phyloP scores from a whole-genome alignment of 2,329 filamentous ascomycete species.

The Ascochyta clinopodiicola region DNA sequence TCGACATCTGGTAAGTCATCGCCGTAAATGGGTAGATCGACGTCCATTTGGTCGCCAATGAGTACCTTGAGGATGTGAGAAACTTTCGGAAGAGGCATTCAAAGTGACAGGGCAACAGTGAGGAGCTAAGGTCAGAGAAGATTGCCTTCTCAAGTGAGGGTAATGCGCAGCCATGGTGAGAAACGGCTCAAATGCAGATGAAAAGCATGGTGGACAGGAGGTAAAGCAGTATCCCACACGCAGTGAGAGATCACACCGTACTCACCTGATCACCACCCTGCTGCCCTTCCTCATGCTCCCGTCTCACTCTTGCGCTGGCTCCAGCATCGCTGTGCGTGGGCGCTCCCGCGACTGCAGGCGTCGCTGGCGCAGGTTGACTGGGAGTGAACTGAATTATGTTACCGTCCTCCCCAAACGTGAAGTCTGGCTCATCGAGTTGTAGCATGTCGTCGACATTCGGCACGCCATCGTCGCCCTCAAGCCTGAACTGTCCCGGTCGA shows the following conservation, averaged over 20 bases:
- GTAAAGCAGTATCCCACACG: neutral
- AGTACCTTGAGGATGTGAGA: constrained; percentile 31
- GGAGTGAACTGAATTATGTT: constrained; percentile 59
- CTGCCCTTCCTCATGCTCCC: constrained; percentile 52
- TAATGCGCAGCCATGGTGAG: constrained; percentile 6
- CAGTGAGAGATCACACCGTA: constrained; percentile 17
- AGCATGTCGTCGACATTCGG: constrained; percentile 52
- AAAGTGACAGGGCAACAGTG: neutral
- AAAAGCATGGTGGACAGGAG: neutral
- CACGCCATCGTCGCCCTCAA: constrained; percentile 51
- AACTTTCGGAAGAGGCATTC: neutral
- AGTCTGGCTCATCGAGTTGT: constrained; percentile 57
- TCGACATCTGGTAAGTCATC: constrained; percentile 44
- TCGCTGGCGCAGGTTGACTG: constrained; percentile 16
- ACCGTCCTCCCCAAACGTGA: constrained; percentile 68
- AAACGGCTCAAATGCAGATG: neutral
- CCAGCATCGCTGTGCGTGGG: constrained; percentile 39
- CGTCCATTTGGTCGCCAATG: constrained; percentile 32
- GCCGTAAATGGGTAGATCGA: constrained; percentile 43
- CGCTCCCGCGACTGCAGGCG: constrained; percentile 19
- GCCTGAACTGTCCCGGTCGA: constrained; percentile 47
- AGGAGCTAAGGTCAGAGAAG: neutral
- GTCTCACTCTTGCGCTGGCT: constrained; percentile 50
- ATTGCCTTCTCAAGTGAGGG: constrained; percentile 6
- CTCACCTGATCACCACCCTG: constrained; percentile 47